These are phyloP conservation scores for Candida methanosorbosa DNA, from an alignment of 805 yeast species.

Conservation along the genomic window DNA sequence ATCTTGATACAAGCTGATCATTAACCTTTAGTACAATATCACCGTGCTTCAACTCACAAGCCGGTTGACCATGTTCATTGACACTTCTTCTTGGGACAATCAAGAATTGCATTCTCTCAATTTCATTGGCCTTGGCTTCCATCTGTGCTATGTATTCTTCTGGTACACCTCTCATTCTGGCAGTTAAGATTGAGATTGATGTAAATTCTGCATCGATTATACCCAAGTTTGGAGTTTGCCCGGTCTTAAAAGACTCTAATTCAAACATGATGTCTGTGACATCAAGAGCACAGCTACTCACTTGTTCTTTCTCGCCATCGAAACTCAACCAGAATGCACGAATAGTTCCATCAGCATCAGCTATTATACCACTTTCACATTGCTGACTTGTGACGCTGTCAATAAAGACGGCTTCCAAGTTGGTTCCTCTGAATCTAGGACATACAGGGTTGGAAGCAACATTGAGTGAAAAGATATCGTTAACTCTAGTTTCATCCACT, in stretches of 20 bases:
- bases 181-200: conserved; percentile 59
- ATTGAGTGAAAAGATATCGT: conserved; percentile 67
- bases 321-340: conserved; percentile 82
- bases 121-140: conserved; percentile 40
- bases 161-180: conserved; percentile 81
- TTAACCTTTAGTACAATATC: conserved; percentile 72
- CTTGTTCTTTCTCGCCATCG: conserved; percentile 55
- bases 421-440: conserved; percentile 82
- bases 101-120: conserved; percentile 69
- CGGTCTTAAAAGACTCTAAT: conserved; percentile 43
- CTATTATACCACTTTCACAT: conserved; percentile 65
- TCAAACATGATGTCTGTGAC: conserved; percentile 55
- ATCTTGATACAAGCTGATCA: conserved; percentile 53
- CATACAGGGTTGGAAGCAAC: conserved; percentile 59
- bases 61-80: conserved; percentile 17
- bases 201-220: conserved; percentile 76
- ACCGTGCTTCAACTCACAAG: conserved; percentile 42
- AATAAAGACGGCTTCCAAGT: conserved; percentile 65
- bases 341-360: conserved; percentile 69
- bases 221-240: conserved; percentile 44
- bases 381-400: conserved; percentile 67
- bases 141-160: conserved; percentile 70
- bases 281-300: conserved; percentile 67
- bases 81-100: conserved; percentile 54
- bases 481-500: conserved; percentile 65